These are phyloP conservation scores for Raddia guianensis DNA, from an alignment of 176 grass and related monocot genomes.

Conservation along the genomic window DNA sequence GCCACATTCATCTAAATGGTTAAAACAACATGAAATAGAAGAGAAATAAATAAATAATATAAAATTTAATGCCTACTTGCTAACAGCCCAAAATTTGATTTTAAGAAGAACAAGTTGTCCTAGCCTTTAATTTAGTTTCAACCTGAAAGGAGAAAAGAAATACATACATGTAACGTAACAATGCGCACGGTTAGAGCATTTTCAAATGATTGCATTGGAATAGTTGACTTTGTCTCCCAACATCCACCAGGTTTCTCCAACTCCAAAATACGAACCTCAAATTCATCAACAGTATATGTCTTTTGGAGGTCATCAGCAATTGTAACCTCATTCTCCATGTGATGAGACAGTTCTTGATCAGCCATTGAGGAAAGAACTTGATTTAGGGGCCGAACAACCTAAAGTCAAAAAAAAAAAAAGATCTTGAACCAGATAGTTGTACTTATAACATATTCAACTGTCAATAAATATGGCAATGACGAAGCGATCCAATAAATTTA, in stretches of 20 bases:
- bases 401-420: slow-evolving; percentile 34
- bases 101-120: neutral
- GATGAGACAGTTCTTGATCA: slow-evolving; percentile 74
- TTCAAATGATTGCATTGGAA: slow-evolving; percentile 90
- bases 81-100: neutral
- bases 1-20: neutral
- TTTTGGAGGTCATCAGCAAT: slow-evolving; percentile 81
- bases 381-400: slow-evolving; percentile 76
- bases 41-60: slow-evolving; percentile 11
- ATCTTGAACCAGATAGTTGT: slow-evolving; percentile 9
- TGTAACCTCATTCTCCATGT: slow-evolving; percentile 62
- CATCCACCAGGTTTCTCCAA: slow-evolving; percentile 66
- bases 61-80: neutral
- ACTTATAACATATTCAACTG: neutral
- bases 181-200: slow-evolving; percentile 87
- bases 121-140: slow-evolving; percentile 1
- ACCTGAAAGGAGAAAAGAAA: slow-evolving; percentile 10
- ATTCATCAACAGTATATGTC: slow-evolving; percentile 82
- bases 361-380: slow-evolving; percentile 78
- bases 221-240: slow-evolving; percentile 71
- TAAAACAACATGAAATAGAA: neutral
- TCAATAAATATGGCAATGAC: slow-evolving; percentile 18
- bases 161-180: slow-evolving; percentile 81
- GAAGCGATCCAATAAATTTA: slow-evolving; percentile 31
- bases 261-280: slow-evolving; percentile 85